These are phyloP conservation scores for Brassica hybrid DNA, from an alignment of 441 rosid species.

Conservation along the genomic window DNA sequence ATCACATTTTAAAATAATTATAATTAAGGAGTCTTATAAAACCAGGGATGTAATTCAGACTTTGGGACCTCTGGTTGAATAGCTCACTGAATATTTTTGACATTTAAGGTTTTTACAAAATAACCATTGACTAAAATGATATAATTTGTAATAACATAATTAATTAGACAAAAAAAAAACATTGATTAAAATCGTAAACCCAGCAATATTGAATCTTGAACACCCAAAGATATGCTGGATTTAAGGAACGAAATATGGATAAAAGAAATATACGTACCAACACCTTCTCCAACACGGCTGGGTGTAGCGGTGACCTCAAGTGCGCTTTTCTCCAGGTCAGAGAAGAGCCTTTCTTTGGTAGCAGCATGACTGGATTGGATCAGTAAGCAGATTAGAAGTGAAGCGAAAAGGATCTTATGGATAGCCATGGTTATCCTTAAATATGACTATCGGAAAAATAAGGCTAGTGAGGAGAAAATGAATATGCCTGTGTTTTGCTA, in stretches of 20 bases:
- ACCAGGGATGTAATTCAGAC: not conserved
- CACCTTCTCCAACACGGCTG: constrained; percentile 15
- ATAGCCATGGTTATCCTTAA: constrained; percentile 38
- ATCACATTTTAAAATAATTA: not conserved
- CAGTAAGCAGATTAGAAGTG: constrained; percentile 32
- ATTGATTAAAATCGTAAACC: not conserved
- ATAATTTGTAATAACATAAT: too few relatives aligned
- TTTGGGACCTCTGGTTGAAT: constrained; percentile 1
- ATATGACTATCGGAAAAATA: constrained; percentile 19
- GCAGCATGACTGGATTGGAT: constrained; percentile 32
- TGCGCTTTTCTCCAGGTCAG: constrained; percentile 22
- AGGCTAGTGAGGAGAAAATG: constrained; percentile 16
- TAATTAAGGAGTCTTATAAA: not conserved
- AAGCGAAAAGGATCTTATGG: constrained; percentile 34
- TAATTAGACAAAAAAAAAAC: too few relatives aligned
- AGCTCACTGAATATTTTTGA: not conserved
- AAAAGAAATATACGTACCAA: constrained; percentile 26
- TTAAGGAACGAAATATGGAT: not conserved
- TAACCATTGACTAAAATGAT: not conserved
- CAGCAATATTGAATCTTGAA: not conserved
- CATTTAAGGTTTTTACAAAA: not conserved
- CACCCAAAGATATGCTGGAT: not conserved
- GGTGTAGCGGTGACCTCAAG: constrained; percentile 31
- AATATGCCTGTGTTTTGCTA: constrained; percentile 35
- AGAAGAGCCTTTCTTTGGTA: constrained; percentile 25